phyloP scores from a whole-genome alignment of 2,329 filamentous ascomycete genomes.

The Colletotrichum sidae region DNA sequence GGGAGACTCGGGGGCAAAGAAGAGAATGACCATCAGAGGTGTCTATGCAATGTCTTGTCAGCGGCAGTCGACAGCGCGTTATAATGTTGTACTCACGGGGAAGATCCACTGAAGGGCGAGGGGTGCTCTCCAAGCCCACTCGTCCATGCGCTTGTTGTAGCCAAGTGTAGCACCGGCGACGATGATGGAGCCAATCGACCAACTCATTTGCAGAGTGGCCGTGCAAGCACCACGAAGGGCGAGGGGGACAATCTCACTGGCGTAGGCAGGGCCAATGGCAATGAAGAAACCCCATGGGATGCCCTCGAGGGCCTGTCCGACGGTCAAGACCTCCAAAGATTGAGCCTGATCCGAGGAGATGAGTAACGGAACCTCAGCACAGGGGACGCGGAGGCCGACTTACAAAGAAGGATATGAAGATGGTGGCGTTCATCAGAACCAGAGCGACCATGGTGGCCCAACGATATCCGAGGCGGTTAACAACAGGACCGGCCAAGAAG shows the following conservation, averaged over 20 bases:
- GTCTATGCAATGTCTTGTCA: conserved; percentile 45
- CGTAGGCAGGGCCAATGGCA: conserved; percentile 71
- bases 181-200: conserved; percentile 71
- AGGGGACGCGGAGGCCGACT: conserved; percentile 46
- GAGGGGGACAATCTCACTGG: conserved; percentile 69
- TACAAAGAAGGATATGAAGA: conserved; percentile 60
- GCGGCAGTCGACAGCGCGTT: accelerated
- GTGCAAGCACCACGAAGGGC: conserved; percentile 66
- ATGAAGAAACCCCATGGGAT: conserved; percentile 74
- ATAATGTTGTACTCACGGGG: conserved; percentile 44
- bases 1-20: conserved; percentile 61
- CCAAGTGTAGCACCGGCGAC: conserved; percentile 65
- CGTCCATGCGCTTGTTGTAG: conserved; percentile 55
- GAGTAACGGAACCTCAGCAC: conserved; percentile 13
- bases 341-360: conserved; percentile 45
- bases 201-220: conserved; percentile 73
- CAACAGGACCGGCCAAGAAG: conserved; percentile 51
- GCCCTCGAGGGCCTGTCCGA: conserved; percentile 68
- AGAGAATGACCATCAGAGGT: conserved; percentile 64
- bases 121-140: conserved; percentile 56
- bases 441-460: conserved; percentile 49
- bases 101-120: conserved; percentile 71
- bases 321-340: conserved; percentile 56
- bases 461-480: conserved; percentile 51
- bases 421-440: conserved; percentile 47